Evolutionary conservation across 2,329 filamentous ascomycete genomes (phyloP).

Genomic region (Didymella exigua): DNA sequence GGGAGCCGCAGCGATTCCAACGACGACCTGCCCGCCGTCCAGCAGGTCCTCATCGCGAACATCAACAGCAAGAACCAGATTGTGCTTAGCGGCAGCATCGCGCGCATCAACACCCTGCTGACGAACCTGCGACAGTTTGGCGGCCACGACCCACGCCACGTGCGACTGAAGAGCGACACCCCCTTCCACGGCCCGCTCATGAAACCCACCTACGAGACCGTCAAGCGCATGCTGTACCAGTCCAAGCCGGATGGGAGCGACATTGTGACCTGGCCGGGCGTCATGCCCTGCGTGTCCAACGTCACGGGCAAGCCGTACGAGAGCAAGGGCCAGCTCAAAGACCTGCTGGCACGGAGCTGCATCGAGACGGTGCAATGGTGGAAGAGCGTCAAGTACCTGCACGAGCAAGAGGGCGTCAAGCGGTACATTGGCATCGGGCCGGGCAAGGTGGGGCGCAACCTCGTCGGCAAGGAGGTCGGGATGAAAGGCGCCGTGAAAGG

Average conservation of each 20-base stretch:
- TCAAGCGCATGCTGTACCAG: constrained; percentile 69
- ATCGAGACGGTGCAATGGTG: constrained; percentile 96
- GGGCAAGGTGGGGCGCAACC: constrained; percentile 88
- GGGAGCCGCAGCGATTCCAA: constrained; percentile 67
- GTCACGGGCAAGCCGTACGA: constrained; percentile 79
- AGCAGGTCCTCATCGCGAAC: constrained; percentile 90
- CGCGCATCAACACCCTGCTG: constrained; percentile 78
- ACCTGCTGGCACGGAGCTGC: constrained; percentile 78
- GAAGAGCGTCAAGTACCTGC: constrained; percentile 87
- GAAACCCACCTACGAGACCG: constrained; percentile 77
- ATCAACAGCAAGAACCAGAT: constrained; percentile 97
- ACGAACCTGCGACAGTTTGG: constrained; percentile 87
- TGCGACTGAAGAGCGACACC: constrained; percentile 82
- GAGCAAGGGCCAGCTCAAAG: constrained; percentile 74
- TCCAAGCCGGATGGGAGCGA: constrained; percentile 65
- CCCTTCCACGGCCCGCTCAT: constrained; percentile 94
- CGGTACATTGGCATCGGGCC: constrained; percentile 93
- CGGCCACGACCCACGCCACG: constrained; percentile 87
- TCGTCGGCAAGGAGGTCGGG: constrained; percentile 94
- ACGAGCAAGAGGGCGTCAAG: constrained; percentile 79
- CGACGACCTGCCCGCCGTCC: constrained; percentile 73
- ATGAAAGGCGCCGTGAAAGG: constrained; percentile 84
- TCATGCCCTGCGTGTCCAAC: constrained; percentile 82
- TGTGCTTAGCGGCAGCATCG: constrained; percentile 85
- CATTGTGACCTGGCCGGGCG: constrained; percentile 75